Conservation (phyloP, 805 yeast genomes). For the Candida morakotiae region DNA sequence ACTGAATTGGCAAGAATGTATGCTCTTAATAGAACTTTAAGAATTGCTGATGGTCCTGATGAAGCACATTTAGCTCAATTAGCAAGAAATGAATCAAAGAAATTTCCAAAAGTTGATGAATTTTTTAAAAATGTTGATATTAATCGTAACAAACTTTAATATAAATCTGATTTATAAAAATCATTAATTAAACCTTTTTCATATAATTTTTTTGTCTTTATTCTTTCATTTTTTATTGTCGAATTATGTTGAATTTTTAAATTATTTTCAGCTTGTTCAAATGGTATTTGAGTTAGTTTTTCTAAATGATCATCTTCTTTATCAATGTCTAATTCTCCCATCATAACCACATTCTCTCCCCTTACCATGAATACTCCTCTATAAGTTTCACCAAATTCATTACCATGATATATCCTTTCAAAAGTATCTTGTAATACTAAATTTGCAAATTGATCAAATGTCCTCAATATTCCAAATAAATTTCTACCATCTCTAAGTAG, state of each 20-base stretch:
- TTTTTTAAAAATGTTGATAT: constrained; percentile 23
- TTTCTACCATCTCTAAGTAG: constrained; percentile 86
- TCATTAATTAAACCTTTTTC: constrained; percentile 56
- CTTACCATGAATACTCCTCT: constrained; percentile 85
- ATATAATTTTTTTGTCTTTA: constrained; percentile 45
- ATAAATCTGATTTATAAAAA: constrained; percentile 51
- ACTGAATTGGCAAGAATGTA: constrained; percentile 53
- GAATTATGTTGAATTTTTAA: constrained; percentile 24
- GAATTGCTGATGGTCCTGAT: constrained; percentile 70
- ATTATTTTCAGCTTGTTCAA: constrained; percentile 53
- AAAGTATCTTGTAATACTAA: constrained; percentile 86
- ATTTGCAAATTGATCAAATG: constrained; percentile 94
- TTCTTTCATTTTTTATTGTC: constrained; percentile 38
- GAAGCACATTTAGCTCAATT: constrained; percentile 60
- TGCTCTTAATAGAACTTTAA: constrained; percentile 48
- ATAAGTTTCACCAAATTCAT: constrained; percentile 63
- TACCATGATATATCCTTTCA: constrained; percentile 70
- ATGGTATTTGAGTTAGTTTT: constrained; percentile 54
- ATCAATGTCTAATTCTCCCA: constrained; percentile 92
- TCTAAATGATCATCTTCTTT: constrained; percentile 69
- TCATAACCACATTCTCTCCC: constrained; percentile 92
- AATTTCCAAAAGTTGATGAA: constrained; percentile 30
- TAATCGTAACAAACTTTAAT: constrained; percentile 23
- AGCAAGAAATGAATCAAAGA: constrained; percentile 44
- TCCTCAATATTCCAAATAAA: constrained; percentile 83